phyloP scores from a whole-genome alignment of 2,329 filamentous ascomycete genomes.

The Myriosclerotinia curreyana region DNA sequence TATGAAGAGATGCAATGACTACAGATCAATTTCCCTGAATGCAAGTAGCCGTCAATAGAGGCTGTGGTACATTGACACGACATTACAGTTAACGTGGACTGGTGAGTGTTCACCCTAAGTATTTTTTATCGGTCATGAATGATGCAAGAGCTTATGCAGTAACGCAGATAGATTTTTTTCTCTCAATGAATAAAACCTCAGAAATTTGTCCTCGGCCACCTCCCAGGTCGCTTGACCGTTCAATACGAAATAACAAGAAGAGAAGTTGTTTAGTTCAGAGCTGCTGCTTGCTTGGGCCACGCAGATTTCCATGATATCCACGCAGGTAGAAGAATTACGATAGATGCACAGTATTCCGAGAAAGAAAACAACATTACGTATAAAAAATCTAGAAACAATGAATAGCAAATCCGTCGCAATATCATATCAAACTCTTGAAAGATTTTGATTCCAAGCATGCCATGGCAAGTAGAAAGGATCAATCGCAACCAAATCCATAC shows the following conservation, averaged over 20 bases:
- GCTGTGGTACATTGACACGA: slow-evolving; percentile 16
- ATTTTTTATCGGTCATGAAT: not conserved
- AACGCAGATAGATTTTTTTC: not conserved
- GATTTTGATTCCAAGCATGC: slow-evolving; percentile 23
- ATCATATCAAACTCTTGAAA: slow-evolving; percentile 17
- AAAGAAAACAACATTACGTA: not conserved
- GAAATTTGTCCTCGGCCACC: not conserved
- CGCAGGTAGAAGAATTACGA: not conserved
- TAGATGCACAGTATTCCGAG: not conserved
- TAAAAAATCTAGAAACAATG: not conserved
- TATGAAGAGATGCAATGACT: not conserved
- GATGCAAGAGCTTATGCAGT: not conserved
- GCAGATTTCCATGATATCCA: not conserved
- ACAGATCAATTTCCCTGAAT: slow-evolving; percentile 1
- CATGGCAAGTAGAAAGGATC: slow-evolving; percentile 26
- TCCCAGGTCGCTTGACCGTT: not conserved
- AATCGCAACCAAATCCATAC: slow-evolving; percentile 29
- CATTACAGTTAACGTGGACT: not conserved
- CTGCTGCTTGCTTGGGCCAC: not conserved
- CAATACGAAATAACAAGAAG: not conserved
- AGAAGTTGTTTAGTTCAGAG: not conserved
- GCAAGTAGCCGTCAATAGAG: slow-evolving; percentile 19
- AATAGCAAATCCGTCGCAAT: not conserved
- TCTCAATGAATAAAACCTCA: not conserved
- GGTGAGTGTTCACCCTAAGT: not conserved